phyloP scores from a whole-genome alignment of 1,139 yeast species.

The Groenewaldozyma auringiensis region DNA sequence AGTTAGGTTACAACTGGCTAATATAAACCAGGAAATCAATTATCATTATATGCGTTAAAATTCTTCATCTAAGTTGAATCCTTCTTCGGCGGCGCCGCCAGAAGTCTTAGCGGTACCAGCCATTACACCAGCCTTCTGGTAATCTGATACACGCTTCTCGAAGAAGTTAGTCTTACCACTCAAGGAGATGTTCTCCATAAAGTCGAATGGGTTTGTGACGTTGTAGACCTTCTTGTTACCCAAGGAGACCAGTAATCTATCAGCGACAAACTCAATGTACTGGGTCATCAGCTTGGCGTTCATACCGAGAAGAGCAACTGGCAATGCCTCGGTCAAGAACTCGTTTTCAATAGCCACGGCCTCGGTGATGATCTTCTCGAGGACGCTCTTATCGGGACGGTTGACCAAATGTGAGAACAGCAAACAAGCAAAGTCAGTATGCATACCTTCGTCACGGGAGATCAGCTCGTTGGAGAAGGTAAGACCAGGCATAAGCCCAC shows the following conservation, averaged over 20 bases:
- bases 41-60: no score
- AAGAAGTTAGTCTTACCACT: slow-evolving; percentile 99
- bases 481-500: slow-evolving; percentile 97
- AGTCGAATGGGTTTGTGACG: slow-evolving; percentile 90
- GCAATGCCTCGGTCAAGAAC: slow-evolving; percentile 89
- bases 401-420: slow-evolving; percentile 86
- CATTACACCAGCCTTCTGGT: slow-evolving; percentile 99
- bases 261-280: slow-evolving; percentile 97
- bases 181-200: slow-evolving; percentile 95
- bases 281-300: slow-evolving; percentile 88
- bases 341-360: slow-evolving; percentile 94
- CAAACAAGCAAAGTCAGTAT: slow-evolving; percentile 96
- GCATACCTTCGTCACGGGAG: slow-evolving; percentile 97
- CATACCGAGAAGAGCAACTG: slow-evolving; percentile 89
- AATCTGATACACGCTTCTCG: slow-evolving; percentile 97
- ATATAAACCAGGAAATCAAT: no score
- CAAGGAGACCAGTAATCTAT: slow-evolving; percentile 77
- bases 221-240: slow-evolving; percentile 88
- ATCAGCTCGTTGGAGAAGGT: slow-evolving; percentile 95
- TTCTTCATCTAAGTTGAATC: slow-evolving; percentile 40
- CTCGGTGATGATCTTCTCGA: slow-evolving; percentile 82
- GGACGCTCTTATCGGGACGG: slow-evolving; percentile 73
- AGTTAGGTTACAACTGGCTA: no score
- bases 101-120: slow-evolving; percentile 40
- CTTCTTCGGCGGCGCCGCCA: slow-evolving; percentile 37